Evolutionary conservation across 2,329 filamentous ascomycete genomes (phyloP).

Genomic region (Trichoderma guizhouense): DNA sequence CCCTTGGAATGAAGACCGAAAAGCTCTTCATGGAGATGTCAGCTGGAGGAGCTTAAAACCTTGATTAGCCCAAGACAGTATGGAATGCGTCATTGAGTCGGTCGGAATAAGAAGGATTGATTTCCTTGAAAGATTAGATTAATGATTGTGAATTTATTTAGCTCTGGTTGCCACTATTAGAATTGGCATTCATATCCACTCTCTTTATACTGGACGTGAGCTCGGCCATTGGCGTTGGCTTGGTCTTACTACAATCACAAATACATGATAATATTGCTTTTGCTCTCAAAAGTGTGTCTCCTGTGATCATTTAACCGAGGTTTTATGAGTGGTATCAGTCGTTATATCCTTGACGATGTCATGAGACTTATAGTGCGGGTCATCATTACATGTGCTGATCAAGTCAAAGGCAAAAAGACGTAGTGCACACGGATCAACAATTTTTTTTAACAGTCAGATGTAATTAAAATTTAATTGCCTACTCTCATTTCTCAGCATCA

Average conservation of each 20-base stretch:
- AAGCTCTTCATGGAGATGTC: background rate
- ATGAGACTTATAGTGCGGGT: background rate
- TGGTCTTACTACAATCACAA: background rate
- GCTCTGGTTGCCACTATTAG: background rate
- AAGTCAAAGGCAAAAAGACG: too few species aligned
- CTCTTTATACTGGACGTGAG: background rate
- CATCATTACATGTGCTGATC: background rate
- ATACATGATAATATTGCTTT: background rate
- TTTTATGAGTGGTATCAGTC: background rate
- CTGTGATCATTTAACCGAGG: background rate
- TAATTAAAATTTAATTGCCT: background rate
- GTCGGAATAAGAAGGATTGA: background rate
- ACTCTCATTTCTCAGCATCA: background rate
- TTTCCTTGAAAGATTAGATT: background rate
- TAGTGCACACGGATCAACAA: background rate
- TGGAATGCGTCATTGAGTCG: background rate
- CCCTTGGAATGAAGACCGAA: background rate
- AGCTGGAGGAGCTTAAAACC: background rate
- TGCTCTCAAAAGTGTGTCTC: background rate
- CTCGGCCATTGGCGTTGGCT: background rate
- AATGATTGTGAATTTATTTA: background rate
- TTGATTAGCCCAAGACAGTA: background rate
- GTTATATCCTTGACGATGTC: background rate
- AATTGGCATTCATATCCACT: background rate
- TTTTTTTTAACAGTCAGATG: background rate